phyloP scores from a whole-genome alignment of 83 land plant genomes.

The Thuja plicata region DNA sequence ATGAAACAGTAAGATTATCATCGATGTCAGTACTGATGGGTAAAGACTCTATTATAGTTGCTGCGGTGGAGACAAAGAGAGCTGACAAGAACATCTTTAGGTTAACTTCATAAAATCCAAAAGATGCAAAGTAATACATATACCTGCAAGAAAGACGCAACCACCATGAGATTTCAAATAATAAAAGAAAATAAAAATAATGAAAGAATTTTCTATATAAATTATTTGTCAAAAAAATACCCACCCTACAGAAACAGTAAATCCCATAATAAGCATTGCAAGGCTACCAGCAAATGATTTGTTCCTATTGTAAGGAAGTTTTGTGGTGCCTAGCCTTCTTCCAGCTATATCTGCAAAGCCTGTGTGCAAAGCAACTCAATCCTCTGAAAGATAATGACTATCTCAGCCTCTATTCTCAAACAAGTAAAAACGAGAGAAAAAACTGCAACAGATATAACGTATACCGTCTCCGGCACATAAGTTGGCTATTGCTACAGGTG shows the following conservation, averaged over 20 bases:
- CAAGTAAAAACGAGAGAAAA: constrained; percentile 7
- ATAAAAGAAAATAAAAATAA: neutral
- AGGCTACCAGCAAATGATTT: constrained; percentile 78
- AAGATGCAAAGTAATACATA: constrained; percentile 59
- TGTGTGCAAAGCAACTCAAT: constrained; percentile 21
- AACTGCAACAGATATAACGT: neutral
- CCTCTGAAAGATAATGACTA: neutral
- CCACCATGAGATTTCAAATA: neutral
- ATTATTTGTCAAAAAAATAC: neutral
- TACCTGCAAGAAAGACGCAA: constrained; percentile 57
- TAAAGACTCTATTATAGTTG: constrained; percentile 82
- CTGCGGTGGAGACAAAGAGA: constrained; percentile 57
- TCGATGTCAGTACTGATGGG: constrained; percentile 84
- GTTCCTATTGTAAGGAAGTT: constrained; percentile 79
- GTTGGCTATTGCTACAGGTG: constrained; percentile 76
- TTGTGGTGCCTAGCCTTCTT: constrained; percentile 66
- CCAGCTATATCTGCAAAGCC: constrained; percentile 95
- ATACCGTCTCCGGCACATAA: constrained; percentile 99
- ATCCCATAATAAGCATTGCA: constrained; percentile 75
- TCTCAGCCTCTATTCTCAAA: neutral
- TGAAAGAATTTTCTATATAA: neutral
- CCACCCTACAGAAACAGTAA: constrained; percentile 77
- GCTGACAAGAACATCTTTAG: constrained; percentile 44
- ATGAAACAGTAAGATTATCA: constrained; percentile 91
- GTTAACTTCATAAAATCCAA: constrained; percentile 60